Evolutionary conservation across 371 early-diverging fungal species (phyloP), one percentile per base, ranked within the genome.

Genomic region (Blakeslea trispora): DNA sequence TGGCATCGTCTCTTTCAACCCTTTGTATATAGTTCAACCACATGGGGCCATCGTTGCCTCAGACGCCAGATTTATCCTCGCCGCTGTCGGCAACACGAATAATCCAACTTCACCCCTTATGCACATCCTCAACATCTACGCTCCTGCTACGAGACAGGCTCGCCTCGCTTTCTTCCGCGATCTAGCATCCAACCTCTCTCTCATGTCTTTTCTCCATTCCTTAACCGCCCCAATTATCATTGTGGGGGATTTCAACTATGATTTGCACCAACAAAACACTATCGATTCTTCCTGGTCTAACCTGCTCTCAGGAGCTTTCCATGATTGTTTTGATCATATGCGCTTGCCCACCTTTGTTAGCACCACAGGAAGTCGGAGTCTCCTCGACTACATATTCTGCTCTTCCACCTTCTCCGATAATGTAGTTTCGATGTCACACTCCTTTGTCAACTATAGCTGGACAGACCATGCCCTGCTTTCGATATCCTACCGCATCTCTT

Each of bases 401-500:
- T 44, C 24, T 43, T 32, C 7, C 15, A 4, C 19, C 44, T 23
- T 14, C 10, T 9, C 28, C 15, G 6, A n/a, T 10, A 9, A 31
- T 22, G n/a, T 35, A 18, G 5, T 8, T 15, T 4, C 32, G 17
- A n/a, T 31, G 13, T 10, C 22, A 24, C 43, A 43, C 32, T 32
- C 43, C 39, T 44, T 22, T 31, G 18, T 17, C 7, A 31, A 37
- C 13, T 37, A 37, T 11, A 37, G 37, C 37, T 53, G 44, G 53
- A 23, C 44, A 8, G 53, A 53, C 24, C 45, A 34, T 32, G 18
- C 44, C 7, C 34, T 53, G 1, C 18, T 28, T n/a, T 10, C 31
- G 15, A 32, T n/a, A 15, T 18, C 32, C 17, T 17, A 31, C n/a
- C 24, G 31, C 13, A 15, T 48, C 18, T 48, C 53, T 18, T 24